Evolutionary conservation across 306 rosid species (phyloP).

Genomic region (Fragaria ananassa): DNA sequence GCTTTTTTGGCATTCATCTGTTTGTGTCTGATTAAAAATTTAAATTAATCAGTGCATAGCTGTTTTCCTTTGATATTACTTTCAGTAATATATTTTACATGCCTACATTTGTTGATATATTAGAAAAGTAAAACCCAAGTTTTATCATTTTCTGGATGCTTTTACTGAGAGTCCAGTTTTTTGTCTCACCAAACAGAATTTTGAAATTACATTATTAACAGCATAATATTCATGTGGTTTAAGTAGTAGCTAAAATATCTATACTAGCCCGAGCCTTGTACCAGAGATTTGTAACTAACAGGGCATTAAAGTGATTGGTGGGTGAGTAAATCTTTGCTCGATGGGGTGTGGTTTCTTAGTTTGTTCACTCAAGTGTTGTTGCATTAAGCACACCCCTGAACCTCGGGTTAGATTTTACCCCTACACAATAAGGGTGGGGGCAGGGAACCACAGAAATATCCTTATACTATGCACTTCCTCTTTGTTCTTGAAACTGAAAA

Average conservation of each 20-base stretch:
- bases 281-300: background rate
- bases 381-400: too few relatives aligned
- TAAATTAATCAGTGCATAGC: background rate
- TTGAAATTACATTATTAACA: background rate
- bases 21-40: background rate
- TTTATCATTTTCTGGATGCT: background rate
- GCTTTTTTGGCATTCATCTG: background rate
- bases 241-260: background rate
- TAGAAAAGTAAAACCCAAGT: background rate
- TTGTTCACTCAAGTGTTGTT: too few relatives aligned
- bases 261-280: too few relatives aligned
- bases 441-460: background rate
- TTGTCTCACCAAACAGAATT: background rate
- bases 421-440: too few relatives aligned
- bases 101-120: background rate
- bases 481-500: background rate
- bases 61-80: background rate
- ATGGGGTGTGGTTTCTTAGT: background rate
- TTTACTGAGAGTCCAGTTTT: background rate
- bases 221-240: background rate
- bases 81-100: background rate
- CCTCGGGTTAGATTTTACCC: too few relatives aligned
- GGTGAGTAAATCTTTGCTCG: background rate
- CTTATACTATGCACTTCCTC: background rate
- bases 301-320: background rate